Base-by-base conservation (phyloP, 495 filamentous ascomycete genomes). In the Penicillium fimorum region DNA sequence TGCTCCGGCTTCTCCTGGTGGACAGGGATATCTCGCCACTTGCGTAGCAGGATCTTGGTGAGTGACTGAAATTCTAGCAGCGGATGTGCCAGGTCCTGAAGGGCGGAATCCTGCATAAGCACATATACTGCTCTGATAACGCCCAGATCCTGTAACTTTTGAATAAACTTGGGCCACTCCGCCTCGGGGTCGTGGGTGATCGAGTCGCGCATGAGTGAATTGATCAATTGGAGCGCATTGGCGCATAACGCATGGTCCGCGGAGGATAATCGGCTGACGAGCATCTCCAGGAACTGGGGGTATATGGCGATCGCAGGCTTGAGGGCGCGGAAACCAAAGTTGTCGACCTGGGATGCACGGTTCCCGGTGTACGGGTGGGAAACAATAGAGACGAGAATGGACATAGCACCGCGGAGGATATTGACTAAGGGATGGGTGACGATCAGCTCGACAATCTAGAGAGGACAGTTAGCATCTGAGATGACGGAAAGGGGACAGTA, bases 401-500 rank as follows among this genome's bases (percentile, higher is more conserved):
- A 93, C 91, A 97, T 96, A 57, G 93, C 92, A 56, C 93, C 94
- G 11, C 94, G 85, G 44, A 97, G 84, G 61, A 97, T 97, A 63
- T 99, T 99, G 67, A 97, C 94, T 12, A 99, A 82, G 20, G 93
- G 95, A 65, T 97, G 95, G 22, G 85, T 93, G 57, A 99, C 93
- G 51, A 97, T 91, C 32, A 97, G 79, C 63, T 97, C 88, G 50
- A 99, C 94, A 47, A 96, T 84, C 81, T 96, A 73, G 15, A 73
- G 15, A 54, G 7, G 47, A 17, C 33, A 50, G 8, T 8, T 47
- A 42, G 44, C 32, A 17, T 37, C 22, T 44, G 47, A 29, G 5
- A 29, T 47, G 15, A 6, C 27, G 17, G 24, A 50, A n/a, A 6
- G 25, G 15, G 18, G 35, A 25, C n/a, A n/a, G 0, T 27, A 27